Base-by-base conservation (phyloP, 768 basidiomycete genomes). In the Collybiopsis confluens region DNA sequence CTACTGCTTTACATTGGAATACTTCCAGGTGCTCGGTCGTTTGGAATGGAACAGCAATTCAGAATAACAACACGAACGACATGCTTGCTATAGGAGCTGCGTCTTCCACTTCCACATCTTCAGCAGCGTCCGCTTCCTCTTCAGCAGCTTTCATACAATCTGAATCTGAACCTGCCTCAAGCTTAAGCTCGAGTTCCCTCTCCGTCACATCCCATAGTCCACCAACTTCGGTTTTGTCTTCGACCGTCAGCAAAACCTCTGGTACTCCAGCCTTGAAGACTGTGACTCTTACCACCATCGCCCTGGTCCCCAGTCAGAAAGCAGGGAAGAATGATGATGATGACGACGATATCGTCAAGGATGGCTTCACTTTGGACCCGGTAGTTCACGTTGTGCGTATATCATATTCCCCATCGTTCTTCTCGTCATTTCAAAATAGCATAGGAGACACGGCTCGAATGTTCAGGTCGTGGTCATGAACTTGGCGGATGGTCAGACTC, bases 11-110 rank as follows among this genome's bases (percentile, higher is more conserved):
- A 57, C 63, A 78, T 43, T 65, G 70, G 10, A 55, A 56, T 27
- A 24, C 18, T 52, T 66, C 63, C 7, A 65, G 62, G 23, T 90
- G 88, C 61, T 58, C 68, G 23, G 62, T 84, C 36, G 71, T 89
- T 38, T 90, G 85, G 82, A 68, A 76, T 54, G 76, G 73, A 27
- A 71, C 64, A 23, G 54, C 58, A n/a, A 35, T 48, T n/a, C 61
- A 54, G 42, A 61, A 60, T 44, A 61, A 58, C 48, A 21, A 45
- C 15, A 47, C 36, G 15, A 41, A 24, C 7, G 6, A 21, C 15
- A 30, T 48, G 20, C 11, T 13, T 36, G 23, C 28, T 18, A 21
- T 1, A 28, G 11, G 16, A n/a, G 38, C 18, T n/a, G 49, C 18
- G 3, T 41, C 49, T 41, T 50, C 49, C 35, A 8, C 21, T 6